These are phyloP conservation scores for Pelargonium fulgidum DNA, from an alignment of 441 rosid species.

Conservation along the genomic window DNA sequence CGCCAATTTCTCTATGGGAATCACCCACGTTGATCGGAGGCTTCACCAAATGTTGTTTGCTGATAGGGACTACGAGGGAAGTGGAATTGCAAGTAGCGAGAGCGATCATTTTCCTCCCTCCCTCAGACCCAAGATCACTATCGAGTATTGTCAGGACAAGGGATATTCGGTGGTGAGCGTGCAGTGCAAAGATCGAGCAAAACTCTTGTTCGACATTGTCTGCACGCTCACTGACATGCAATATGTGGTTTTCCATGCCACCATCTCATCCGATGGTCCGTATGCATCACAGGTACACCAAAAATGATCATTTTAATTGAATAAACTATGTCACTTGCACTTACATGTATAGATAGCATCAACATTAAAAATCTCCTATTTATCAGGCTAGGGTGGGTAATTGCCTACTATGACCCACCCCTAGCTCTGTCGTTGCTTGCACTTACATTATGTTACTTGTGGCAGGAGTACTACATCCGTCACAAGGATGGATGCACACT, in stretches of 20 bases:
- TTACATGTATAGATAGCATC: no score
- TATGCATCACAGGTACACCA: slow-evolving; percentile 60
- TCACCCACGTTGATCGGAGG: slow-evolving; percentile 76
- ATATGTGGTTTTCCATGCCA: slow-evolving; percentile 83
- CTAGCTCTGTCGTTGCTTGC: no score
- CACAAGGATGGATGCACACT: slow-evolving; percentile 85
- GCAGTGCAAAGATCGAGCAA: slow-evolving; percentile 68
- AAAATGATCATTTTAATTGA: no score
- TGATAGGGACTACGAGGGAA: slow-evolving; percentile 75
- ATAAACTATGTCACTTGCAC: no score
- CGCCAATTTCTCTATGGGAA: slow-evolving; percentile 72
- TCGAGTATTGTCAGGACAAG: slow-evolving; percentile 65
- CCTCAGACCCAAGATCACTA: slow-evolving; percentile 47
- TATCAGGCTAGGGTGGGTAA: not conserved
- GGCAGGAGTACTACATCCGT: slow-evolving; percentile 73
- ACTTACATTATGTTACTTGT: not conserved
- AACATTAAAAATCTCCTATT: no score
- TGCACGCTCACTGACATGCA: slow-evolving; percentile 95
- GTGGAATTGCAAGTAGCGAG: slow-evolving; percentile 30
- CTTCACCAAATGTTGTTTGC: slow-evolving; percentile 92
- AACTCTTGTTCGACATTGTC: slow-evolving; percentile 80
- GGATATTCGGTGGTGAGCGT: slow-evolving; percentile 73
- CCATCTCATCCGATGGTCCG: slow-evolving; percentile 58
- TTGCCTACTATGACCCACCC: no score
- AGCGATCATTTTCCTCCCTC: slow-evolving; percentile 33